Evolutionary conservation across 176 grass and related monocot species (phyloP), one percentile per base, ranked within the genome.

Genomic region (Oryza punctata): DNA sequence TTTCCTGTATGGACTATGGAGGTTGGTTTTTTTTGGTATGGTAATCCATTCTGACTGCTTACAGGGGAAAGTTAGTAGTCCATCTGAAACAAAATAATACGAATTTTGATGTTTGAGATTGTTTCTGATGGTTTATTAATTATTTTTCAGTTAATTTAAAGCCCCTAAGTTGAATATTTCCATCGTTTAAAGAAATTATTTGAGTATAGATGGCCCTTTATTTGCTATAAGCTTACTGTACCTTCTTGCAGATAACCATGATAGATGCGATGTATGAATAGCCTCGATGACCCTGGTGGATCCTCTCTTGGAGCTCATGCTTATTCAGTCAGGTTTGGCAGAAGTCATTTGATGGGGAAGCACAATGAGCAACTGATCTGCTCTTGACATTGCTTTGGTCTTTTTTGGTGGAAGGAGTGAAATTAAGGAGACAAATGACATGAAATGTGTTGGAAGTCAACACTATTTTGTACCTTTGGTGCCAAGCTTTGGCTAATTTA

Each of bases 261-360:
- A 89, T 94, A 49, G 84, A 94, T 54, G 82, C 89, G 63, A 81
- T 90, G 78, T 94, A 87, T 19, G 77, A 89, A 82, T 90, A 92
- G 30, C 14, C 68, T 10, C 73, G 74, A 23, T 15, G 16, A 10
- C 12, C 77, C 40, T 60, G 70, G 12, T 68, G 61, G 30, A 69
- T 87, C 61, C 64, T 69, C 63, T 75, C 16, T 74, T 67, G 70
- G n/a, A 81, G 77, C 45, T 75, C 14, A 24, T 52, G 63, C 15
- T 37, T 65, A 52, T 38, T 54, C 18, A 60, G 21, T 60, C 54
- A 7, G 54, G 19, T 60, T 60, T 60, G 52, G 1, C 7, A 23
- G 21, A 60, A 60, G 54, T 60, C 54, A n/a, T 60, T 60, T 23
- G 54, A 60, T 60, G n/a, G 15, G 64, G 76, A 50, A 41, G 84